Evolutionary conservation across 2,329 filamentous ascomycete genomes (phyloP).

Genomic region (Penicillium concentricum): DNA sequence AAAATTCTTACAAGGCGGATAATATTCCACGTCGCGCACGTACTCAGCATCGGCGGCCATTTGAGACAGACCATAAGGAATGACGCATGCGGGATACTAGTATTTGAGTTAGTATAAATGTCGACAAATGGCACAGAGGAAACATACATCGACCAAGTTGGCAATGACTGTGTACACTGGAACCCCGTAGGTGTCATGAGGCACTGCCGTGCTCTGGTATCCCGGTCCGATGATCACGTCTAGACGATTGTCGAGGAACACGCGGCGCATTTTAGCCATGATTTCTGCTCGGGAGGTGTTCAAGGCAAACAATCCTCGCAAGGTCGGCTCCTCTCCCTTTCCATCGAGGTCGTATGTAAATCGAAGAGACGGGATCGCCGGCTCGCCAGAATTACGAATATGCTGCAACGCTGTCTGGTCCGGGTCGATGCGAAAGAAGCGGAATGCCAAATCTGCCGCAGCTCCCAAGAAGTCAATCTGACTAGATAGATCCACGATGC

Average conservation of each 20-base stretch:
- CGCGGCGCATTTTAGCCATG: neutral
- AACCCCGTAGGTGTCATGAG: neutral
- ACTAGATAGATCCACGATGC: neutral
- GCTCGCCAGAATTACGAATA: neutral
- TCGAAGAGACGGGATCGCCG: neutral
- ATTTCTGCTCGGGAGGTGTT: neutral
- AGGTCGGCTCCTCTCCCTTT: neutral
- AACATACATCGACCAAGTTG: neutral
- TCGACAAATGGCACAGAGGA: neutral
- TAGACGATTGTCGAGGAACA: neutral
- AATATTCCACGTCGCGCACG: neutral
- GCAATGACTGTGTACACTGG: neutral
- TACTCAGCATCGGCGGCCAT: neutral
- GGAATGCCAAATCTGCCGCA: neutral
- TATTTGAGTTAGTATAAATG: neutral
- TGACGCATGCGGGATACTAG: neutral
- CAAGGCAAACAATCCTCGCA: neutral
- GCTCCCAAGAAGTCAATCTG: neutral
- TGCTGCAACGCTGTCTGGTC: neutral
- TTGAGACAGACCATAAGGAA: neutral
- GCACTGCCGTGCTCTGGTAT: neutral
- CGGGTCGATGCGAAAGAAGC: neutral
- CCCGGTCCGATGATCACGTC: neutral
- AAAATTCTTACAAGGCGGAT: neutral
- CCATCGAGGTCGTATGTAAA: neutral